These are phyloP conservation scores for Alternaria sp. DNA, from an alignment of 2,329 filamentous ascomycete genomes.

Conservation along the genomic window DNA sequence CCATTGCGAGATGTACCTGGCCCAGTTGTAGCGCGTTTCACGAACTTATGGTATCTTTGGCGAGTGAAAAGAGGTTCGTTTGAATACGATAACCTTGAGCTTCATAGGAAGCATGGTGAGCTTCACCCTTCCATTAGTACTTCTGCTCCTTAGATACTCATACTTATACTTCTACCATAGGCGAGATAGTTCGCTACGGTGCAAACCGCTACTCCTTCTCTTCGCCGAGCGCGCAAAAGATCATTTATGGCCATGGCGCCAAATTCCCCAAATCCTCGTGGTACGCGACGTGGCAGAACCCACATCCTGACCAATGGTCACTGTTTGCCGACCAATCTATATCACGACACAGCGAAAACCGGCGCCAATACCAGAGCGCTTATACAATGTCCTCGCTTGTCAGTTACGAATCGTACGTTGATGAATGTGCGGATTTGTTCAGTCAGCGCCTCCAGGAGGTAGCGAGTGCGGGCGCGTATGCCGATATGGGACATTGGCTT, in stretches of 20 bases:
- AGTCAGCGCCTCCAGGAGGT: conserved; percentile 39
- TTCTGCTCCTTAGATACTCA: neutral
- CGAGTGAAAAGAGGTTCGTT: conserved; percentile 13
- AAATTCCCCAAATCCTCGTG: conserved; percentile 33
- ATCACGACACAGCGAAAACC: conserved; percentile 47
- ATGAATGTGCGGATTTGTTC: conserved; percentile 50
- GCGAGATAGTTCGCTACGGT: conserved; percentile 18
- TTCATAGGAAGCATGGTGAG: conserved; percentile 22
- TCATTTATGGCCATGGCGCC: conserved; percentile 30
- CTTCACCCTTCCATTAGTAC: neutral
- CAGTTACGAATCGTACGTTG: conserved; percentile 51
- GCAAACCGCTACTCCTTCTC: conserved; percentile 20
- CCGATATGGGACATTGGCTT: conserved; percentile 40
- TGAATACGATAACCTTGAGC: conserved; percentile 20
- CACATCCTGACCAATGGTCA: conserved; percentile 37
- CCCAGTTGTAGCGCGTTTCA: conserved; percentile 19
- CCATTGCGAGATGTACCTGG: conserved; percentile 21
- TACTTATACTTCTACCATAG: conserved; percentile 4
- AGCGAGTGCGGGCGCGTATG: conserved; percentile 19
- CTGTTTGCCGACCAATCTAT: conserved; percentile 53
- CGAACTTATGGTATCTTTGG: conserved; percentile 25
- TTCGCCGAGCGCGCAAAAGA: conserved; percentile 19
- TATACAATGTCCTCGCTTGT: conserved; percentile 38
- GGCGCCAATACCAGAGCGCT: conserved; percentile 37
- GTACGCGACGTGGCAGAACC: conserved; percentile 27